Base-by-base conservation (phyloP, 768 basidiomycete species). In the Boletellus ananiceps region DNA sequence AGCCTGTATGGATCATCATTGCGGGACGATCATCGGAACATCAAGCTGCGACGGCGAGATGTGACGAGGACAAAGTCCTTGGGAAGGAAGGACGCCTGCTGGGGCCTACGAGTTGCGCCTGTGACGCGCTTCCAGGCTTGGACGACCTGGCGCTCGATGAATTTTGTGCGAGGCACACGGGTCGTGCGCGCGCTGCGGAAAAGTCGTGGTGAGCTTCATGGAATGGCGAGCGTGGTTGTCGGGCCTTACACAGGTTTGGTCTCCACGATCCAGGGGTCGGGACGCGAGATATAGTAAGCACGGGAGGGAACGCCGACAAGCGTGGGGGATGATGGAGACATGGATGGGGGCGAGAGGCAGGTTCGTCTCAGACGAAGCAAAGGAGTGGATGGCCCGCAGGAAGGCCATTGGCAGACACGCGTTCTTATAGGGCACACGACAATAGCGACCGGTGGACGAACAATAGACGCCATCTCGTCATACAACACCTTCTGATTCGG, bases 11-110 rank as follows among this genome's bases (percentile, higher is more conserved):
- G 19, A 39, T 49, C 27, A 47, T 54, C 35, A 44, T n/a, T 23
- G n/a, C 34, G 37, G 23, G 19, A 11, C 18, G 16, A 38, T 68
- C 56, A 71, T 47, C 60, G 65, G 47, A 68, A 66, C 58, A 72
- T 69, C 39, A 75, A 63, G 62, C 81, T 83, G 47, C 77, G 79
- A 50, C 81, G 74, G 47, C 75, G 73, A 31, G 69, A 61, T 9
- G 77, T 83, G 57, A 86, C 71, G 51, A 84, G 71, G 57, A 84
- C 74, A 62, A 85, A 85, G 60, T 82, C 82, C 19, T 75, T 73
- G 27, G 79, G 75, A 41, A 83, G 69, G 58, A 77, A 61, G 3
- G 83, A 82, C 5, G 74, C 71, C 36, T 80, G 76, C 21, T 76
- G 73, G 31, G 69, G 69, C 46, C 73, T 80, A 53, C 78, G 79